Base-by-base conservation (phyloP, 192 early-diverging fungal species). In the Spizellomyces punctatus region DNA sequence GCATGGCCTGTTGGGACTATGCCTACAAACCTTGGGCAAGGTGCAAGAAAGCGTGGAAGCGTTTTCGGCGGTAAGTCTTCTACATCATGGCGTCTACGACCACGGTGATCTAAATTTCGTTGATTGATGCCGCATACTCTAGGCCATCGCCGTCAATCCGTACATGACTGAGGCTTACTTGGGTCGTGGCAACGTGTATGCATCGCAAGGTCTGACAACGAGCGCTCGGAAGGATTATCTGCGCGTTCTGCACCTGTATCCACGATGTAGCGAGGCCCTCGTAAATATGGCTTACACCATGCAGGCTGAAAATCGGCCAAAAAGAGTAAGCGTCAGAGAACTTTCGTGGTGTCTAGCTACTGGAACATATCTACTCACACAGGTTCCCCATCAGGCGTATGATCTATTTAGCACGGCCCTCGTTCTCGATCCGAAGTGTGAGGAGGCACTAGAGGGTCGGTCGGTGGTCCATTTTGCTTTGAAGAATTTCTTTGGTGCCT, bases 251-350 rank as follows among this genome's bases (percentile, higher is more conserved):
- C 85, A 87, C 57, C 67, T 84, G 72, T 85, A 82, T 60, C 85
- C 85, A 0, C 67, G 49, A 6, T 81, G 78, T 60, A 78, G 80
- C 1, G 81, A 81, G 59, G 80, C 85, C 9, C 74, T 74, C 57
- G 79, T 87, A 6, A 85, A 85, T 62, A 79, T 87, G 70, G 85
- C 79, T 5, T 85, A 87, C 66, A 81, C 82, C 6, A 54, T 82
- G 19, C 85, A 87, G 69, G 73, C 68, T 60, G 81, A 82, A 67
- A 72, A 69, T 5, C 49, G 71, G 43, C 72, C 63, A 45, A 82
- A 83, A 60, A 77, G 76, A 68, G 82, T 78, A 54, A 12, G 50
- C 50, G 27, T 36, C 27, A 36, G 41, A 48, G 46, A 69, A 27
- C 1, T 69, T 22, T 65, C 42, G 3, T n/a, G 2, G 19, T 16